A percentile compares a stretch with the other conserved stretches of the same genome.
These are phyloP conservation scores for Buddleja alternifolia DNA, from an alignment of 257 asterid species.

Conservation along the genomic window DNA sequence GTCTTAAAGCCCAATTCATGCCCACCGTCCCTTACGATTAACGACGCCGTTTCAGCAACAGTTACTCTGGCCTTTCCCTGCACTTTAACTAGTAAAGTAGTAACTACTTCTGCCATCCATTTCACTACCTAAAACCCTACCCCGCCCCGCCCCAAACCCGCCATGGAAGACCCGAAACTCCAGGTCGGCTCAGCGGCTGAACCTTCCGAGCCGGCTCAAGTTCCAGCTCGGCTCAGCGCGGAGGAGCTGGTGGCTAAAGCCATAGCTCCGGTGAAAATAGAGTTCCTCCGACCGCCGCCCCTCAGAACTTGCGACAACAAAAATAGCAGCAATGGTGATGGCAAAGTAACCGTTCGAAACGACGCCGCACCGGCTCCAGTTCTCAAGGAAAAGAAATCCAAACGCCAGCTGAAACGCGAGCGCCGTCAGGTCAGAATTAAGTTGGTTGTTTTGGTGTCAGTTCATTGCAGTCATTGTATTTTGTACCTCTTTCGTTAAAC, in stretches of 20 bases:
- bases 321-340: conserved; percentile 28
- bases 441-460: background rate
- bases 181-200: too few relatives aligned
- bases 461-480: too few relatives aligned
- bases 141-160: conserved; percentile 34
- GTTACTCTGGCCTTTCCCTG: conserved; percentile 20
- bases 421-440: conserved; percentile 63
- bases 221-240: conserved; percentile 27
- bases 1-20: background rate
- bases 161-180: conserved; percentile 51
- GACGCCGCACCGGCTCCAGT: conserved; percentile 46
- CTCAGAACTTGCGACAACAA: conserved; percentile 31
- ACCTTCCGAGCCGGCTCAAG: background rate
- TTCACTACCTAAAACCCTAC: conserved; percentile 39
- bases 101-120: conserved; percentile 27
- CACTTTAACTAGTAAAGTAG: too few relatives aligned
- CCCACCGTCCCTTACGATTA: background rate
- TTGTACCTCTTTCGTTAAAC: too few relatives aligned
- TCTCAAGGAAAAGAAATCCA: conserved; percentile 82
- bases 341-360: conserved; percentile 12
- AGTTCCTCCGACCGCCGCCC: conserved; percentile 77
- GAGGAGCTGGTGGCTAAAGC: conserved; percentile 86
- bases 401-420: conserved; percentile 93
- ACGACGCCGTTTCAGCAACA: conserved; percentile 30
- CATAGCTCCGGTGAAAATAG: conserved; percentile 81